Base-by-base conservation (phyloP, 176 grass and related monocot species). In the Oryza rufipogon region DNA sequence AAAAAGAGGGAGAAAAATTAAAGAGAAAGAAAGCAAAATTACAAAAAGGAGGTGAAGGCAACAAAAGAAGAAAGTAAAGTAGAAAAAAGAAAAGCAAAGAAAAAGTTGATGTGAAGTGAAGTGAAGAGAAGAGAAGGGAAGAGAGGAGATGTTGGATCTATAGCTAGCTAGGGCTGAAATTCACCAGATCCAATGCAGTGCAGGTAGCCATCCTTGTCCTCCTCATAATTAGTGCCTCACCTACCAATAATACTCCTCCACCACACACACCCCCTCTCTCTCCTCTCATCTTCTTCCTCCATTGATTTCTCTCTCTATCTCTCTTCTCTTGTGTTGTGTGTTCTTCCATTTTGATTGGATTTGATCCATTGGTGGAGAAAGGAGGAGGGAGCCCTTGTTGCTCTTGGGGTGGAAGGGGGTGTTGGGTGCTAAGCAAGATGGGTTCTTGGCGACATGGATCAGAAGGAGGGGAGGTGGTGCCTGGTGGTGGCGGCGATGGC, bases 151-250 rank as follows among this genome's bases (percentile, higher is more conserved):
- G 34, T 81, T 81, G 46, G 66, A 70, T 80, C 70, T 60, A 71
- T 77, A 63, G 58, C 20, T 22, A 63, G 58, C 58, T 61, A 69
- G 73, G 34, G 38, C 14, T 60, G 6, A 71, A 39, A 38, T 82
- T 78, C 88, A 83, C 68, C 80, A 90, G 88, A 86, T 90, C 84
- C 84, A 90, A 83, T 83, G 84, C 84, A 79, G 84, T 83, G 84
- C 84, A 79, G 84, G 88, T 83, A 79, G 73, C 74, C 88, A 79
- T 69, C 84, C 46, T 47, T 82, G 80, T 86, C 84, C 79, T 86
- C 88, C 88, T 90, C 84, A 83, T 83, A 90, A 90, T 86, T 86
- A 79, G 84, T 68, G 84, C 84, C 74, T 45, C 88, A 83, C 60
- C 74, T 1, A 86, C 74, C 74, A 73, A 68, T 82, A 60, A 86